Base-by-base conservation (phyloP, 805 yeast species). In the Hanseniaspora vineae region DNA sequence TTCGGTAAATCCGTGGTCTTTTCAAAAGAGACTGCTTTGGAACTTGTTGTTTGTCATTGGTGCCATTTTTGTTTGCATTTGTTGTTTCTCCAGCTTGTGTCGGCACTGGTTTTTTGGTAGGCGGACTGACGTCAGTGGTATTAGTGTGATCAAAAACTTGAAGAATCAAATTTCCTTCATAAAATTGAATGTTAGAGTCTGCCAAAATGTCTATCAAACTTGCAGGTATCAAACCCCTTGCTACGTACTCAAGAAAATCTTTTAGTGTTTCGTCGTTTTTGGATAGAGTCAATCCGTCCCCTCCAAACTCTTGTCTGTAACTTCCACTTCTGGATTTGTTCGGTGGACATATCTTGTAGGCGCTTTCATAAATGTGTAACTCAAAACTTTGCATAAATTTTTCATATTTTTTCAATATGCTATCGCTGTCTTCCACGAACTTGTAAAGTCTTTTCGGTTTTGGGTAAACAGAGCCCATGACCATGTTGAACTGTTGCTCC, bases 321-420 rank as follows among this genome's bases (percentile, higher is more conserved):
- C 60, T 63, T 48, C 58, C 61, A 45, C 59, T 64, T 44, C 66
- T 53, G 19, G 64, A 56, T 46, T 62, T 62, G 11, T 65, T 65
- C 46, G 84, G 90, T 53, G 84, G 85, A 52, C 95, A 94, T 67
- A 90, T 89, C 51, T 95, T 76, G 62, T 80, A 90, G 65, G 89
- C 95, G 49, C 86, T 87, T 56, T 87, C 92, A 64, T 85, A 89
- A 20, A 90, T 87, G 58, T 90, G 97, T 57, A 90, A 81, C 53
- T 80, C 95, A 50, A 90, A 66, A 39, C 95, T 84, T 8, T 96
- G 83, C 10, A 90, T 84, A 51, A 75, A 76, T 49, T 77, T 76
- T 54, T 81, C 80, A 61, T 81, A 89, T 61, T 88, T 89, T 50
- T 77, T 76, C 55, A 92, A 64, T 9, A 92, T 72, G 45, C 81